Evolutionary conservation across 2,329 filamentous ascomycete species (phyloP), one percentile per base, ranked within the genome.

Genomic region (Nannizziopsis barbatae): DNA sequence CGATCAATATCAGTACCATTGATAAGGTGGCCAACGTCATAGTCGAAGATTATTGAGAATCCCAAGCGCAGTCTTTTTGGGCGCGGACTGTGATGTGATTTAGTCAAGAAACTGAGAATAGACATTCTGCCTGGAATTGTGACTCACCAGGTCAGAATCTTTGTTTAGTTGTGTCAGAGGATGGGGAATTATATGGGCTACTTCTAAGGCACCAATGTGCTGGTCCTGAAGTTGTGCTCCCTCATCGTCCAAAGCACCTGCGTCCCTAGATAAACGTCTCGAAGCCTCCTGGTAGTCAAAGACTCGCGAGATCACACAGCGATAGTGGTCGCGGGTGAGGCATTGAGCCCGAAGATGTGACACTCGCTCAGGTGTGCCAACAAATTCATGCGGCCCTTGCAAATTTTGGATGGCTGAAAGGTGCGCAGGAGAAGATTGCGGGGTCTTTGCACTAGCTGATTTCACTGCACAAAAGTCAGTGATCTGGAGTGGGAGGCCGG

Each of bases 11-110:
- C 57, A 31, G 49, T 45, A 38, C 67, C 66, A 36, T 69, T 57
- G 42, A 70, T 68, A 1, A 69, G 42, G 52, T 62, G 55, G 3
- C 51, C 55, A 18, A 65, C 58, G 39, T 61, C 64, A 27, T 36
- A 51, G 50, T 71, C 67, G 52, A 71, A 68, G 64, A 70, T 70
- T n/a, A 27, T 70, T 66, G 2, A 70, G 60, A 40, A 70, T 61
- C 20, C 53, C 51, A 7, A 71, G 55, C 9, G 65, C 61, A 0
- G 59, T 55, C 56, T 62, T 51, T 53, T 62, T 62, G 12, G 58
- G 60, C 20, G 55, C 50, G 42, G 42, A 41, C 57, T 57, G 54
- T 52, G 43, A 39, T 20, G 17, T 14, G 46, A 35, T 30, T 30
- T 44, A 18, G 35, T 6, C 12, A 31, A 12, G n/a, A 38, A n/a